phyloP scores from a whole-genome alignment of 805 yeast species.

The Starmera caribaea region DNA sequence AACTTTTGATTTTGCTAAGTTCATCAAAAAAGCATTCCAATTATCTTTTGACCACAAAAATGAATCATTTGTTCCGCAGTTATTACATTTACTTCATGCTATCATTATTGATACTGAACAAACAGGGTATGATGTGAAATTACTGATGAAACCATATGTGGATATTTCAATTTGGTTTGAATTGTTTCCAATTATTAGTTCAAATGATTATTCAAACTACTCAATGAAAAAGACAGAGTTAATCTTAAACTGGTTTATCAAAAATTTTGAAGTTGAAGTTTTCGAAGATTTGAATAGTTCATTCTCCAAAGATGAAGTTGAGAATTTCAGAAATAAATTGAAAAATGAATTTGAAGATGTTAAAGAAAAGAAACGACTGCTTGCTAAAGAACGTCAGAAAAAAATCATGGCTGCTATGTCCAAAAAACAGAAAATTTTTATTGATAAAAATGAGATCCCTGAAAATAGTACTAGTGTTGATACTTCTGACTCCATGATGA shows the following conservation, averaged over 20 bases:
- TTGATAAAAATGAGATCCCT: conserved; percentile 39
- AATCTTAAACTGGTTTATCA: conserved; percentile 40
- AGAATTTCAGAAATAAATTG: conserved; percentile 38
- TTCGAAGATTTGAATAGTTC: conserved; percentile 41
- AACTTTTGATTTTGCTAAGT: conserved; percentile 42
- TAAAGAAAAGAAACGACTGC: conserved; percentile 40
- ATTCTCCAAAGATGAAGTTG: conserved; percentile 48
- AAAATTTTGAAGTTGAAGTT: conserved; percentile 36
- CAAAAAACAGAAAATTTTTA: conserved; percentile 67
- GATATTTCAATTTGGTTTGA: conserved; percentile 47
- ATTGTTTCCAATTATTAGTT: conserved; percentile 40
- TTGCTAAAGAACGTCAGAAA: conserved; percentile 54
- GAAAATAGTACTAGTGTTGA: conserved; percentile 21
- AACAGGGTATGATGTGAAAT: conserved; percentile 26
- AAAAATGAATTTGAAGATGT: conserved; percentile 33
- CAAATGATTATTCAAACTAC: conserved; percentile 36
- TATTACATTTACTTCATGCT: conserved; percentile 66
- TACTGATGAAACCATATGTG: conserved; percentile 36
- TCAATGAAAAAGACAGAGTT: conserved; percentile 46
- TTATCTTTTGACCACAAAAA: conserved; percentile 39
- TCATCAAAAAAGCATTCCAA: conserved; percentile 48
- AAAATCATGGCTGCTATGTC: conserved; percentile 54
- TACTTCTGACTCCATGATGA: no score
- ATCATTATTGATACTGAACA: conserved; percentile 41
- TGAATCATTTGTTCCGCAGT: conserved; percentile 45